Evolutionary conservation across 352 stramenopile species (phyloP).

Genomic region (Globisporangium irregulare): DNA sequence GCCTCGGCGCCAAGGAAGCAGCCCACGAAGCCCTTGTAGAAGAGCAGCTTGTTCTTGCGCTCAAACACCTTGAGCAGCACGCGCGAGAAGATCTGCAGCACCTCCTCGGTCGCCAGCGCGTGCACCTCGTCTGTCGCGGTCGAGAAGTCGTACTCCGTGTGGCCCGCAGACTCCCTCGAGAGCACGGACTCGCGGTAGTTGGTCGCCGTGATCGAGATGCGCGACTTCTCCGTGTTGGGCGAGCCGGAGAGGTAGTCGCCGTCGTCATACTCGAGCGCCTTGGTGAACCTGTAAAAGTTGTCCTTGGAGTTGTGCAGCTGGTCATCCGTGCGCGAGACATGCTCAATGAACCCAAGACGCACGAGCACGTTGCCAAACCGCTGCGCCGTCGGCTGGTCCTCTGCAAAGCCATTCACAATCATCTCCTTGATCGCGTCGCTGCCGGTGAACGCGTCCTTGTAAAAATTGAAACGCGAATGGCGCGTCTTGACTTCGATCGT

Average conservation of each 20-base stretch:
- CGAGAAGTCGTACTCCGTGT: conserved; percentile 73
- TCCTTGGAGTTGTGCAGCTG: conserved; percentile 83
- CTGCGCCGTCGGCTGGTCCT: conserved; percentile 67
- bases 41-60: conserved; percentile 86
- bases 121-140: conserved; percentile 76
- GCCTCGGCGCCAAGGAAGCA: conserved; percentile 84
- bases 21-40: conserved; percentile 81
- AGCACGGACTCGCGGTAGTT: conserved; percentile 78
- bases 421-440: conserved; percentile 73
- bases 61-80: conserved; percentile 83
- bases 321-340: conserved; percentile 72
- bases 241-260: conserved; percentile 33
- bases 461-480: conserved; percentile 83
- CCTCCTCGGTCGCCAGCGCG: conserved; percentile 79
- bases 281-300: conserved; percentile 85
- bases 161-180: conserved; percentile 49
- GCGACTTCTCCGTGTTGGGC: conserved; percentile 19
- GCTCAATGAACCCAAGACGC: conserved; percentile 79
- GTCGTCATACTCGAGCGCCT: conserved; percentile 48
- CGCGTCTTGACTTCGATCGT: conserved; percentile 78
- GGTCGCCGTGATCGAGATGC: conserved; percentile 55
- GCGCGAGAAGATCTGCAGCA: conserved; percentile 52
- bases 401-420: conserved; percentile 69
- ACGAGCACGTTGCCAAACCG: conserved; percentile 79
- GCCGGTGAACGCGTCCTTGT: conserved; percentile 84